A percentile compares a stretch with the other conserved stretches of the same genome.
Conservation (phyloP, 768 basidiomycete genomes). For the Clathrus columnatus region DNA sequence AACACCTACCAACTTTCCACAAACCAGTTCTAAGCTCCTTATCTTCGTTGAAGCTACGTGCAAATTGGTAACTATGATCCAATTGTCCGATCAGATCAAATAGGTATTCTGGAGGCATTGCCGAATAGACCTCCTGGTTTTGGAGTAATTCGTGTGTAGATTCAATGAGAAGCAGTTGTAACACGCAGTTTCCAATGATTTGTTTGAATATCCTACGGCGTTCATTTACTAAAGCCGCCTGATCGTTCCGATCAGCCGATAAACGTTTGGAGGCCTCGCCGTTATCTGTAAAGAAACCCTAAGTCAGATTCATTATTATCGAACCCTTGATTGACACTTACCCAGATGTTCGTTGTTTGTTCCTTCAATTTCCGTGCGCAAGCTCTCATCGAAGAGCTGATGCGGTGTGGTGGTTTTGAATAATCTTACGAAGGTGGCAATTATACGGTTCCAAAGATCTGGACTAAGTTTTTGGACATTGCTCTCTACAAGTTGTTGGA, state of each 20-base stretch:
- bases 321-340: conserved; percentile 8
- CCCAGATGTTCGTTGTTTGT: conserved; percentile 44
- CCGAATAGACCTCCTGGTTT: conserved; percentile 83
- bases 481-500: conserved; percentile 91
- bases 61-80: conserved; percentile 97
- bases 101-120: conserved; percentile 90
- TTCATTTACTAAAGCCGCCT: conserved; percentile 50
- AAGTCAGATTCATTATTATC: conserved; percentile 11
- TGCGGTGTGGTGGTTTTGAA: conserved; percentile 97
- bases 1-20: conserved; percentile 97
- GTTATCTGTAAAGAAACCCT: too few relatives aligned
- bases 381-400: conserved; percentile 87
- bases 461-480: conserved; percentile 83
- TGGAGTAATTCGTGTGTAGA: conserved; percentile 93
- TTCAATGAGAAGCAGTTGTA: conserved; percentile 93
- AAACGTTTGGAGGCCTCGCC: conserved; percentile 58
- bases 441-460: conserved; percentile 83
- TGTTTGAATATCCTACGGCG: conserved; percentile 90
- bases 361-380: conserved; percentile 77
- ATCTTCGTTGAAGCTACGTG: conserved; percentile 94
- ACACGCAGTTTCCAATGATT: conserved; percentile 98
- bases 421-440: conserved; percentile 88
- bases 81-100: conserved; percentile 91
- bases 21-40: conserved; percentile 92
- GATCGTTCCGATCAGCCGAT: conserved; percentile 31